Base-by-base conservation (phyloP, 2,329 filamentous ascomycete genomes). In the Huntiella savannae region DNA sequence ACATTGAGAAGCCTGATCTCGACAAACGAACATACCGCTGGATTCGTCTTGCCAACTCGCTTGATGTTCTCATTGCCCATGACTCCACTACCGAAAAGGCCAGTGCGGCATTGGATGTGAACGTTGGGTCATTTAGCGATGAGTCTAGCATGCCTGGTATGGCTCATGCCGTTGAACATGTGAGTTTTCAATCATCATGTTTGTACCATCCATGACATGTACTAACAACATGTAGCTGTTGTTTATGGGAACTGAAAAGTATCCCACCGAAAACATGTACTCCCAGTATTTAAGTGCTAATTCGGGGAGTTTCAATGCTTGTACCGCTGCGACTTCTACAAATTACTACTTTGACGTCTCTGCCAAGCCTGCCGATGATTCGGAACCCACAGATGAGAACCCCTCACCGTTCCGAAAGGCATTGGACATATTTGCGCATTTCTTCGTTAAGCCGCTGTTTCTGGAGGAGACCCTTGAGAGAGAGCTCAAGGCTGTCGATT, bases 241-340 rank as follows among this genome's bases (percentile, higher is more conserved):
- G 17, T 98, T 98, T 66, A 96, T 98, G 91, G 91, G 91, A 42
- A 98, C 91, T 5, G 81, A 94, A 62, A 98, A 96, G 74, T 98
- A 91, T 57, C 91, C 91, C 1, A 75, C 79, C 59, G 88, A 95
- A 63, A 96, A 98, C 61, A 88, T 82, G 53, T 98, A 98, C 67
- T 85, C 84, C 57, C 80, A 88, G 59, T 98, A 93, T 60, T 74
- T 98, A 46, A 82, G 86, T 44, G 73, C 83, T 50, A 81, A 95
- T 60, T 93, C 86, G 7, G 91, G 91, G 47, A 77, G 80, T 57
- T 94, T 86, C 19, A 98, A 98, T 60, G 91, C 91, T 47, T 96
- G 93, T 61, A 98, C 91, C 1, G 86, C 82, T 12, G 70, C 83
- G 4, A 94, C 85, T 1, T 92, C 88, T 45, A 98, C 91, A 52